phyloP scores from a whole-genome alignment of 176 grass and related monocot genomes.

The Bonia amplexicaulis region DNA sequence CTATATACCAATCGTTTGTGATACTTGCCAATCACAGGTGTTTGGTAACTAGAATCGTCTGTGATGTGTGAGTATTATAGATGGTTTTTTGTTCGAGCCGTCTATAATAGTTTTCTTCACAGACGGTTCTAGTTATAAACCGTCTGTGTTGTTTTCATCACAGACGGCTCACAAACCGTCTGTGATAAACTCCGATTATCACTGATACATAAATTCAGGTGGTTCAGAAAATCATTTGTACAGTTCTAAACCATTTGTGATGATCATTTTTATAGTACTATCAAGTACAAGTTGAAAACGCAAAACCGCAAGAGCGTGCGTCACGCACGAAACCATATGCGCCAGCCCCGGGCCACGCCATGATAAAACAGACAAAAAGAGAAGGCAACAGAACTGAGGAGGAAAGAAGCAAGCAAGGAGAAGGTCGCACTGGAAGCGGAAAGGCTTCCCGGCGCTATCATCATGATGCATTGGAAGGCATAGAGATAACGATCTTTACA shows the following conservation, averaged over 20 bases:
- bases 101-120: too few species aligned
- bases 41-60: too few species aligned
- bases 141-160: too few species aligned
- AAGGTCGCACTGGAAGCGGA: background rate
- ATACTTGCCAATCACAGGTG: too few species aligned
- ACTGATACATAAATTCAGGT: too few species aligned
- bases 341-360: background rate
- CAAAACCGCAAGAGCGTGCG: background rate
- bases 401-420: background rate
- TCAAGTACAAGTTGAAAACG: background rate
- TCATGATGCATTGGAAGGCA: slow-evolving; percentile 23
- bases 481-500: background rate
- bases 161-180: rapidly evolving
- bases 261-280: too few species aligned
- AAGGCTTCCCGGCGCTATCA: slow-evolving; percentile 13
- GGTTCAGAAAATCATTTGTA: rapidly evolving
- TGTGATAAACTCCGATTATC: too few species aligned
- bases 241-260: rapidly evolving
- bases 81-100: too few species aligned
- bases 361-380: background rate
- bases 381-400: background rate
- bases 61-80: too few species aligned
- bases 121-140: too few species aligned
- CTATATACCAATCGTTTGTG: too few species aligned
- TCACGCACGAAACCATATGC: background rate